Evolutionary conservation across 495 filamentous ascomycete genomes (phyloP).

Genomic region (Penicillium maclennaniae): DNA sequence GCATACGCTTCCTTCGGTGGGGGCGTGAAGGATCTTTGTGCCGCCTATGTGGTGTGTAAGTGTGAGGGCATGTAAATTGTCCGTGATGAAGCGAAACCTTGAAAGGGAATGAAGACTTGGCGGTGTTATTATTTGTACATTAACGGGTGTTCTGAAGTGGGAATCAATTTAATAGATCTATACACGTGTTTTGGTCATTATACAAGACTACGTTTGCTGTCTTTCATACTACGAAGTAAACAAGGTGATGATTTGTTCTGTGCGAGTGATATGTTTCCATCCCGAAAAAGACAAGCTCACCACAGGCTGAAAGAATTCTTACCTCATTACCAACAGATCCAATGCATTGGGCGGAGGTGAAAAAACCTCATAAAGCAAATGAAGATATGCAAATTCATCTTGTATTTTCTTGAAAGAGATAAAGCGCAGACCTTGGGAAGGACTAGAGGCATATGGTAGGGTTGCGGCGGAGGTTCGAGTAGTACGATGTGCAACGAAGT

Average conservation of each 20-base stretch:
- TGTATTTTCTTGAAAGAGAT: no score
- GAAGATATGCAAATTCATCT: no score
- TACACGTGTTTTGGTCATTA: background rate
- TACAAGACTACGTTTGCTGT: background rate
- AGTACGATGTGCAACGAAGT: no score
- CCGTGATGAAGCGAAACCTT: background rate
- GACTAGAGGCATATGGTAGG: no score
- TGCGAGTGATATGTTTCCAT: background rate
- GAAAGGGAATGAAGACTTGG: background rate
- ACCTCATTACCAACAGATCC: no score
- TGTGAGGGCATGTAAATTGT: constrained; percentile 15
- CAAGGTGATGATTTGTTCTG: background rate
- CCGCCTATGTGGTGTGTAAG: constrained; percentile 16
- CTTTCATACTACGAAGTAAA: background rate
- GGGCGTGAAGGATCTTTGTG: constrained; percentile 15
- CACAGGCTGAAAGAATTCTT: no score
- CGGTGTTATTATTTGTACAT: background rate
- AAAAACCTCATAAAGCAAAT: no score
- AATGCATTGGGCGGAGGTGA: no score
- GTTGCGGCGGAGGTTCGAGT: no score
- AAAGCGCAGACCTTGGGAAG: no score
- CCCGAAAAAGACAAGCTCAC: no score
- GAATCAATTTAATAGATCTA: background rate
- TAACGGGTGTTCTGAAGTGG: background rate
- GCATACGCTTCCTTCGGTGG: constrained; percentile 10